phyloP scores from a whole-genome alignment of 345 rosid species.

The Pelargonium nanum region DNA sequence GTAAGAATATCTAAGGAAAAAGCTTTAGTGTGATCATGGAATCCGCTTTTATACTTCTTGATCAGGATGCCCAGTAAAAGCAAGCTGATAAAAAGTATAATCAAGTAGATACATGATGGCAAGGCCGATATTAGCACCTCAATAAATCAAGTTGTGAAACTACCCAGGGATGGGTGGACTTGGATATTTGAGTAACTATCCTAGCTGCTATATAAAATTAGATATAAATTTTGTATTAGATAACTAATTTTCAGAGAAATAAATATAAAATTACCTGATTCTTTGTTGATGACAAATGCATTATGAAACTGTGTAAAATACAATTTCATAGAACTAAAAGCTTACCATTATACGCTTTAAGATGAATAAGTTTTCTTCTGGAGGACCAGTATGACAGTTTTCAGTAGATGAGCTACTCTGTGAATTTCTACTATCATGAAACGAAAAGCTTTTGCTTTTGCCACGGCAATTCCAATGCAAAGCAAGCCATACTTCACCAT shows the following conservation, averaged over 20 bases:
- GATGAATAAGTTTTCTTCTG: conserved; percentile 46
- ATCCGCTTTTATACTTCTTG: background rate
- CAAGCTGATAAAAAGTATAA: background rate
- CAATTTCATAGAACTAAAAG: conserved; percentile 2
- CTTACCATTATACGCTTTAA: conserved; percentile 91
- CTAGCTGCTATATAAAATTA: background rate
- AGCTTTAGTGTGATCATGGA: too few species aligned
- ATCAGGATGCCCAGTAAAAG: background rate
- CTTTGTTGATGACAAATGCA: background rate
- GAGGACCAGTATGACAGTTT: conserved; percentile 29
- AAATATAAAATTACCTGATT: too few species aligned
- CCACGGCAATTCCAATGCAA: conserved; percentile 68
- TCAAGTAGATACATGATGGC: background rate
- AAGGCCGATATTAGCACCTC: too few species aligned
- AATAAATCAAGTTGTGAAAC: too few species aligned
- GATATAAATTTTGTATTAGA: background rate
- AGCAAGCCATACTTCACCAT: conserved; percentile 96
- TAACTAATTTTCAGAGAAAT: background rate
- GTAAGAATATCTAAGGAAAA: background rate
- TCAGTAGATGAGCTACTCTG: conserved; percentile 24
- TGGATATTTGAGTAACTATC: background rate
- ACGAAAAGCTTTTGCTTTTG: conserved; percentile 28
- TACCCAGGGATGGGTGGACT: background rate
- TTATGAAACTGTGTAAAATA: background rate
- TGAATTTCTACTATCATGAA: conserved; percentile 22